phyloP scores from a whole-genome alignment of 83 land plant genomes.

The Larix sibirica region DNA sequence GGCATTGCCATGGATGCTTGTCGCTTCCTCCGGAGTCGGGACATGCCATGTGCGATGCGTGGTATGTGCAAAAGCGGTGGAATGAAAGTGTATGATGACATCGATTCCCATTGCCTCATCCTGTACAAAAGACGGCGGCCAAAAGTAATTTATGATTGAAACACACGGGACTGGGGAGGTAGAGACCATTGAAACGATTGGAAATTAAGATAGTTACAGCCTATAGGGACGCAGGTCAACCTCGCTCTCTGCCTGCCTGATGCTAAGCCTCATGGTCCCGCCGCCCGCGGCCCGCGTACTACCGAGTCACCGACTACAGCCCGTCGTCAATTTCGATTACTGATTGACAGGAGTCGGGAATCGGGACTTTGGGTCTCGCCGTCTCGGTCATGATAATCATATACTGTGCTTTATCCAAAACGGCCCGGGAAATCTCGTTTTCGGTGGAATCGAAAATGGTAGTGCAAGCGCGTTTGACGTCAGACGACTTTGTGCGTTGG shows the following conservation, averaged over 20 bases:
- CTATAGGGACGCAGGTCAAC: neutral
- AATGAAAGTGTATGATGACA: too few relatives aligned
- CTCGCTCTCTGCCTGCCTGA: too few relatives aligned
- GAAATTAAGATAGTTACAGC: neutral
- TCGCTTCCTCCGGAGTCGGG: too few relatives aligned
- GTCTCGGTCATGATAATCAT: too few relatives aligned
- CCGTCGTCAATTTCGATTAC: neutral
- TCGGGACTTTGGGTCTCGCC: too few relatives aligned
- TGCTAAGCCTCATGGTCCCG: too few relatives aligned
- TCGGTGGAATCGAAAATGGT: neutral
- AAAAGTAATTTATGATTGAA: constrained; percentile 1
- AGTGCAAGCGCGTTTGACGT: neutral
- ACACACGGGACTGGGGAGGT: too few relatives aligned
- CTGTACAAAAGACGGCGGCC: constrained; percentile 11
- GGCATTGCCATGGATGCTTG: neutral
- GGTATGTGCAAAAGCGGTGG: neutral
- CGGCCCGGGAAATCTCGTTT: neutral
- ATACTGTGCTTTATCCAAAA: too few relatives aligned
- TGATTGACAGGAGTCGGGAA: too few relatives aligned
- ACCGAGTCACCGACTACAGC: neutral
- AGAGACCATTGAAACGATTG: neutral
- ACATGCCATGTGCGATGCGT: neutral
- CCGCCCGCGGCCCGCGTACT: neutral
- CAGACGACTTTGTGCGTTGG: neutral
- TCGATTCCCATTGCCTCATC: too few relatives aligned